These are phyloP conservation scores for Coemansia pectinata DNA, from an alignment of 192 early-diverging fungal species.

Conservation along the genomic window DNA sequence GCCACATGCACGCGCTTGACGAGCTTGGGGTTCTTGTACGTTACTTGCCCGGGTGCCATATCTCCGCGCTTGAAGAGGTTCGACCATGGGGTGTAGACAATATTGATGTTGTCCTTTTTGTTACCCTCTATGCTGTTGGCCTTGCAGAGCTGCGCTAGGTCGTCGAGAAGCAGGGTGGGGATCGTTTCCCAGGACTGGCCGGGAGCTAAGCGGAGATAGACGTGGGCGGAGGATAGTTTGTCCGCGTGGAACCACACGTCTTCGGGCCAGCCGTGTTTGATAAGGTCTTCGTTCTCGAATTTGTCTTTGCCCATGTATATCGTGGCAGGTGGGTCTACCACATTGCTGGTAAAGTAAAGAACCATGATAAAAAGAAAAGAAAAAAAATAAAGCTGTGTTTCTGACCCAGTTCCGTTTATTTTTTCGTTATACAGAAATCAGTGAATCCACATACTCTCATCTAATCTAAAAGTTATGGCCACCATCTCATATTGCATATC, in stretches of 20 bases:
- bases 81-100: slow-evolving; percentile 91
- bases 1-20: slow-evolving; percentile 83
- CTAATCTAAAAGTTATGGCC: not conserved
- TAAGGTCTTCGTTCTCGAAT: slow-evolving; percentile 96
- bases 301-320: slow-evolving; percentile 99
- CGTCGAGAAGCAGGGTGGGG: slow-evolving; percentile 68
- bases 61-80: slow-evolving; percentile 90
- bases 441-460: not conserved
- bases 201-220: slow-evolving; percentile 80
- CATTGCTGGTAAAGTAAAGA: slow-evolving; percentile 70
- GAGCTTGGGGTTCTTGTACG: slow-evolving; percentile 75
- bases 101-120: slow-evolving; percentile 87
- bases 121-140: slow-evolving; percentile 98
- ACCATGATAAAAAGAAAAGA: slow-evolving; percentile 56
- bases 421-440: not conserved
- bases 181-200: slow-evolving; percentile 83
- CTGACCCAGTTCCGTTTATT: too few species aligned
- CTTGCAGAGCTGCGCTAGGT: slow-evolving; percentile 93
- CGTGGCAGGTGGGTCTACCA: slow-evolving; percentile 66
- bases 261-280: slow-evolving; percentile 92
- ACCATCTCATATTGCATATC: too few species aligned
- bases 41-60: slow-evolving; percentile 97
- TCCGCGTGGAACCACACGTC: slow-evolving; percentile 98
- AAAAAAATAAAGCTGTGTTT: too few species aligned
- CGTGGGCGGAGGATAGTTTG: slow-evolving; percentile 96